Conservation (phyloP, 2,329 filamentous ascomycete genomes). For the Stagonosporopsis rhizophila region DNA sequence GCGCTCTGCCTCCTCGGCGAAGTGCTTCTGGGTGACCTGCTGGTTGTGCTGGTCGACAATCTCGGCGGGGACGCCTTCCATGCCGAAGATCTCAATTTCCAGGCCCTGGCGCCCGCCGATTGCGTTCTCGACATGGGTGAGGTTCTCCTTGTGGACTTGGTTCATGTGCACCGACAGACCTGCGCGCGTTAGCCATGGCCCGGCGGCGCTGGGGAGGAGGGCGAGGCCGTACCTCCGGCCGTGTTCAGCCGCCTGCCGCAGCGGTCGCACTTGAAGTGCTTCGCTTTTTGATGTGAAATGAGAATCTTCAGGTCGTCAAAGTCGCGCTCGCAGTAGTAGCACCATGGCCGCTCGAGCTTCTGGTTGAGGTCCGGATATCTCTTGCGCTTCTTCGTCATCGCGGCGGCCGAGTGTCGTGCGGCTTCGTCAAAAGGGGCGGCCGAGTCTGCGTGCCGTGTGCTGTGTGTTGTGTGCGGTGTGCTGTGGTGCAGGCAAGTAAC, state of each 20-base stretch:
- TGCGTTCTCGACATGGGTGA: conserved; percentile 89
- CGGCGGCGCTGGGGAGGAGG: neutral
- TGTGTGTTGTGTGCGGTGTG: too few relatives aligned
- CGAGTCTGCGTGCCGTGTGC: too few relatives aligned
- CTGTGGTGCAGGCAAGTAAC: neutral
- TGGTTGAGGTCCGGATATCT: conserved; percentile 87
- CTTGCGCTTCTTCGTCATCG: conserved; percentile 78
- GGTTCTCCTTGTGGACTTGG: conserved; percentile 95
- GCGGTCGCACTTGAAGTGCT: conserved; percentile 96
- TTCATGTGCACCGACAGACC: conserved; percentile 97
- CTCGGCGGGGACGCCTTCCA: conserved; percentile 94
- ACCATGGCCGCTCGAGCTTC: conserved; percentile 87
- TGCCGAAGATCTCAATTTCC: conserved; percentile 96
- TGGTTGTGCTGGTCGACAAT: conserved; percentile 83
- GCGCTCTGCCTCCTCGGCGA: conserved; percentile 83
- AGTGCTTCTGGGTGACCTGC: conserved; percentile 83
- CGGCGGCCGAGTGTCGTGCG: conserved; percentile 7
- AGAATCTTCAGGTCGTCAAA: conserved; percentile 97
- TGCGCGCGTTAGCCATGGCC: conserved; percentile 48
- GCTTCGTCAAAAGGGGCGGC: too few relatives aligned
- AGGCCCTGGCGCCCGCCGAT: conserved; percentile 83
- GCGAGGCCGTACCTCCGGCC: conserved; percentile 75
- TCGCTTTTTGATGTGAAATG: conserved; percentile 97
- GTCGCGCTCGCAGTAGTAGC: conserved; percentile 99
- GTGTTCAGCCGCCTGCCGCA: conserved; percentile 91